Percentiles rank a stretch among this genome's conserved stretches.
Evolutionary conservation across 1,284 basidiomycete genomes (phyloP).

Genomic region (Fomitopsis pinicola): DNA sequence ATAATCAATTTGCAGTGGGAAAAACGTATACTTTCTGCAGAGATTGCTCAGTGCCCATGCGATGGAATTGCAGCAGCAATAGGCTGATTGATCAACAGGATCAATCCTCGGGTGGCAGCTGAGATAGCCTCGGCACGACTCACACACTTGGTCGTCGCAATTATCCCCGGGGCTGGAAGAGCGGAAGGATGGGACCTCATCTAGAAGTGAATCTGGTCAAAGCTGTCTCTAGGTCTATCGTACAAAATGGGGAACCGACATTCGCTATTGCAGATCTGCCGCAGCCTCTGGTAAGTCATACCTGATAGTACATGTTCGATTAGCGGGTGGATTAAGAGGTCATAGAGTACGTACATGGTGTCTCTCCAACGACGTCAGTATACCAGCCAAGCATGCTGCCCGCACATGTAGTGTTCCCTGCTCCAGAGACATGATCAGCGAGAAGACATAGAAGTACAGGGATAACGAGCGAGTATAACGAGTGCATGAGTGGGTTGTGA

Average conservation of each 20-base stretch:
- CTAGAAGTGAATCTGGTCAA: not conserved
- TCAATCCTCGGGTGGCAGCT: not conserved
- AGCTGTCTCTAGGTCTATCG: not conserved
- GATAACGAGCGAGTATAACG: not conserved
- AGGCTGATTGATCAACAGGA: not conserved
- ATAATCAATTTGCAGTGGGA: not conserved
- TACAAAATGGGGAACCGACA: not conserved
- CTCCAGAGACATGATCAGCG: not conserved
- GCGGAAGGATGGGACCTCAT: constrained; percentile 11
- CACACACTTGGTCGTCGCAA: constrained; percentile 16
- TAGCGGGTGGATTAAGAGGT: not conserved
- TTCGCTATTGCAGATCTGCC: constrained; percentile 4
- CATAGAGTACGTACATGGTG: not conserved
- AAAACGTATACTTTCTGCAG: constrained; percentile 11
- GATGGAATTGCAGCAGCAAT: constrained; percentile 16
- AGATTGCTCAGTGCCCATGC: constrained; percentile 18
- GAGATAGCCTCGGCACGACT: not conserved
- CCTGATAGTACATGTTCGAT: not conserved
- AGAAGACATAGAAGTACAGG: not conserved
- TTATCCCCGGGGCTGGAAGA: constrained; percentile 10
- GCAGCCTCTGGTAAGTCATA: constrained; percentile 5
- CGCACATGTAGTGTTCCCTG: constrained; percentile 1
- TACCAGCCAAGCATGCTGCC: not conserved
- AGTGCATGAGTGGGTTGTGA: too few relatives aligned
- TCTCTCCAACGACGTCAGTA: constrained; percentile 1